These are phyloP conservation scores for Bathelium albidoporum DNA, from an alignment of 495 filamentous ascomycete genomes.

Conservation along the genomic window DNA sequence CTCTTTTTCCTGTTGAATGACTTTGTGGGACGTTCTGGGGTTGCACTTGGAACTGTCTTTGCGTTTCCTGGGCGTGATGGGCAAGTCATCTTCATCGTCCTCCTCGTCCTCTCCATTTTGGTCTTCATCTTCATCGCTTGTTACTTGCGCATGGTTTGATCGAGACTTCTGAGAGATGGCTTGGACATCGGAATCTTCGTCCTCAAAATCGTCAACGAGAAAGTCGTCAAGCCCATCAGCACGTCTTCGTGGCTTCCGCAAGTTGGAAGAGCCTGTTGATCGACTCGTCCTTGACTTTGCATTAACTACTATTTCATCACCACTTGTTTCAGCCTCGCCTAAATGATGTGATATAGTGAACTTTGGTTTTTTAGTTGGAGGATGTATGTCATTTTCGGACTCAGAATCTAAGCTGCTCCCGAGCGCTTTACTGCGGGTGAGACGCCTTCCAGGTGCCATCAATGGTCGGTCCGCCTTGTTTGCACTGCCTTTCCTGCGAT, in stretches of 20 bases:
- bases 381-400: neutral
- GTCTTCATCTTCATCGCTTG: slow-evolving; percentile 8
- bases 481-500: too few relatives aligned
- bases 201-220: neutral
- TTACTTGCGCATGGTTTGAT: slow-evolving; percentile 4
- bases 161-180: slow-evolving; percentile 10
- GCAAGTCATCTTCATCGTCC: slow-evolving; percentile 17
- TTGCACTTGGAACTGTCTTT: slow-evolving; percentile 4
- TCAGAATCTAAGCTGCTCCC: neutral
- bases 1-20: slow-evolving; percentile 22
- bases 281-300: neutral
- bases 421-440: neutral
- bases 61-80: slow-evolving; percentile 8
- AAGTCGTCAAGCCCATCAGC: neutral
- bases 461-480: neutral
- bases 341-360: neutral
- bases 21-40: slow-evolving; percentile 1
- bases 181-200: slow-evolving; percentile 19
- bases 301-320: slow-evolving; percentile 9
- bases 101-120: slow-evolving; percentile 20
- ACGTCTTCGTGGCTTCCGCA: neutral
- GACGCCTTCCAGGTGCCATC: neutral
- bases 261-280: neutral
- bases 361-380: neutral
- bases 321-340: slow-evolving; percentile 8